A percentile compares a stretch with the other conserved stretches of the same genome.
These are phyloP conservation scores for Sporothrix phasma DNA, from an alignment of 2,329 filamentous ascomycete species.

Conservation along the genomic window DNA sequence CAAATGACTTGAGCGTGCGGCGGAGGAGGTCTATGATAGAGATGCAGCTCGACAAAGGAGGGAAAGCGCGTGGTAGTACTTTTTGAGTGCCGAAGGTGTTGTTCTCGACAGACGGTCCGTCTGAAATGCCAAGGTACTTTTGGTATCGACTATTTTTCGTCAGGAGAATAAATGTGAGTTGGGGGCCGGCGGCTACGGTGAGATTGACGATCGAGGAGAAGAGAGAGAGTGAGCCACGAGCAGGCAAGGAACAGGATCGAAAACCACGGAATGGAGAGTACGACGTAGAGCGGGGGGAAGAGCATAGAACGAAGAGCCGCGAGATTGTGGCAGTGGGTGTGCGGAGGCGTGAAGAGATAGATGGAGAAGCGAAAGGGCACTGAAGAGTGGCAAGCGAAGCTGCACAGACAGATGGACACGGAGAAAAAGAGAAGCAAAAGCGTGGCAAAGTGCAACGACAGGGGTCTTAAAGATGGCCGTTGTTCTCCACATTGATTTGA, in stretches of 20 bases:
- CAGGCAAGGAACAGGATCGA: neutral
- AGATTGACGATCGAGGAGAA: slow-evolving; percentile 1
- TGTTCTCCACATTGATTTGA: neutral
- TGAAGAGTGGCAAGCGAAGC: neutral
- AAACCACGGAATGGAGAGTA: neutral
- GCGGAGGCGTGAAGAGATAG: slow-evolving; percentile 9
- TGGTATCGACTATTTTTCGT: neutral
- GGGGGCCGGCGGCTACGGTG: slow-evolving; percentile 1
- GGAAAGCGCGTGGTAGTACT: neutral
- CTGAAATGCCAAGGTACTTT: no score
- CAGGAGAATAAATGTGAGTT: neutral
- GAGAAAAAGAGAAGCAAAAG: neutral
- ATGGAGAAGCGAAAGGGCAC: neutral
- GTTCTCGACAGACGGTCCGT: neutral
- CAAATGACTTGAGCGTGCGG: neutral
- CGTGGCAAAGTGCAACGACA: neutral
- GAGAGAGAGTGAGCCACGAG: neutral
- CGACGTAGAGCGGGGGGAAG: neutral
- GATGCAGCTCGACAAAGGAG: neutral
- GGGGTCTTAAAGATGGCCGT: neutral
- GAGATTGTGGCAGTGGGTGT: neutral
- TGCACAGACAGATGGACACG: neutral
- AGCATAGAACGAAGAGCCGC: neutral
- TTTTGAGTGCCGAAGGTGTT: neutral
- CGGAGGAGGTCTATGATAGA: slow-evolving; percentile 1